Evolutionary conservation across 2,329 filamentous ascomycete species (phyloP).

Genomic region (Hypocrella siamensis): DNA sequence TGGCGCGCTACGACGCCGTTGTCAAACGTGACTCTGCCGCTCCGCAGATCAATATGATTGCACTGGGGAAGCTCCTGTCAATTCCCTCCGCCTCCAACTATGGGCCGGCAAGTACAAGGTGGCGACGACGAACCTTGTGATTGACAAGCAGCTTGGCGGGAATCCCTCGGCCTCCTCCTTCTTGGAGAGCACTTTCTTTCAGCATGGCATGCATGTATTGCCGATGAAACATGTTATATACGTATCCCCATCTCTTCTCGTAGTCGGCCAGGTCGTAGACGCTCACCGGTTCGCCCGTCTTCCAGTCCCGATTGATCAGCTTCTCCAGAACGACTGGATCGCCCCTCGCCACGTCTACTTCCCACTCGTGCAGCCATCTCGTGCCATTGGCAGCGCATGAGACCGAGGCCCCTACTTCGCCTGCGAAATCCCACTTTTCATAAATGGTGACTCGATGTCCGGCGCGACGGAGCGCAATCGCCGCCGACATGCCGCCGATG

Average conservation of each 20-base stretch:
- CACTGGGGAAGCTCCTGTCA: constrained; percentile 16
- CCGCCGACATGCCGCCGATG: constrained; percentile 30
- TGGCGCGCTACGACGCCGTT: constrained; percentile 33
- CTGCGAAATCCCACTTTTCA: constrained; percentile 48
- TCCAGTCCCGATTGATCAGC: constrained; percentile 56
- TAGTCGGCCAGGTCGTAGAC: constrained; percentile 51
- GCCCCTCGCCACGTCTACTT: constrained; percentile 45
- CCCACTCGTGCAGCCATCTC: constrained; percentile 54
- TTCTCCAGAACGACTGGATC: constrained; percentile 49
- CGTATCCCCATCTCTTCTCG: constrained; percentile 46
- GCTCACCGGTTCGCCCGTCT: constrained; percentile 48
- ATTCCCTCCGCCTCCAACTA: too few species aligned
- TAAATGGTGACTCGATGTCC: constrained; percentile 43
- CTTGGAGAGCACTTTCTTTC: constrained; percentile 38
- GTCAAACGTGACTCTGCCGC: constrained; percentile 32
- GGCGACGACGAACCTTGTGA: constrained; percentile 20
- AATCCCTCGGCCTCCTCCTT: constrained; percentile 31
- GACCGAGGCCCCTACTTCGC: constrained; percentile 52
- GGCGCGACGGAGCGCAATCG: constrained; percentile 28
- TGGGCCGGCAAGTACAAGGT: not conserved
- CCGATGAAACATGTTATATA: constrained; percentile 56
- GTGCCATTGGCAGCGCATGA: constrained; percentile 57
- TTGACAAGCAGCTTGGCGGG: constrained; percentile 41
- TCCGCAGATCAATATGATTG: constrained; percentile 33
- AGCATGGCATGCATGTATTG: constrained; percentile 55